A percentile compares a stretch with the other conserved stretches of the same genome.
Conservation (phyloP, 2,329 filamentous ascomycete species). For the Calonectria fujianensis region DNA sequence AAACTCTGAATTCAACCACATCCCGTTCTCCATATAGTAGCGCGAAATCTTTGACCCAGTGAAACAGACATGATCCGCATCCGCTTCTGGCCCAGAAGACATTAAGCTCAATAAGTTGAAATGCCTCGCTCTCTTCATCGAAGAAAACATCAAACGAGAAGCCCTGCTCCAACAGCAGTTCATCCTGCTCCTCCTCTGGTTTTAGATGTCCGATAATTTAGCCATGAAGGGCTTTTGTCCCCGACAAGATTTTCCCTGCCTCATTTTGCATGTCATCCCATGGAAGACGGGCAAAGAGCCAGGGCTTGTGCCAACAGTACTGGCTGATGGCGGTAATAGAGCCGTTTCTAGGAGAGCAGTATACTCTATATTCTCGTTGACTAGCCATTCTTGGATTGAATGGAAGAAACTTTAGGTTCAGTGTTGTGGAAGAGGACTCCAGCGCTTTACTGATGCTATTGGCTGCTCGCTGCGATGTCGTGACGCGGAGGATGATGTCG, state of each 20-base stretch:
- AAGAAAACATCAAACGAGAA: constrained; percentile 33
- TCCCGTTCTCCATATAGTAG: constrained; percentile 58
- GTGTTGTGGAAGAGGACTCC: constrained; percentile 39
- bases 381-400: constrained; percentile 25
- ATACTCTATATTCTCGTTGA: constrained; percentile 22
- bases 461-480: constrained; percentile 61
- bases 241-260: constrained; percentile 44
- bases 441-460: constrained; percentile 55
- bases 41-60: constrained; percentile 55
- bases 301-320: constrained; percentile 32
- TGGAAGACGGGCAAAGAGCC: constrained; percentile 29
- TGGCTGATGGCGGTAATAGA: constrained; percentile 28
- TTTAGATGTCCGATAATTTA: constrained; percentile 55
- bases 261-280: constrained; percentile 34
- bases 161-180: not conserved
- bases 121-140: constrained; percentile 2
- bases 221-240: constrained; percentile 47
- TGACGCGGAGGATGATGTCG: constrained; percentile 61
- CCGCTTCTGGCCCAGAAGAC: constrained; percentile 34
- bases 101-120: constrained; percentile 27
- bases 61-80: constrained; percentile 30
- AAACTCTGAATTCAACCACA: constrained; percentile 27
- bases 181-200: not conserved
- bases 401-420: constrained; percentile 14
- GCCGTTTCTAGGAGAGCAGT: constrained; percentile 19